Evolutionary conservation across 139 green algal genomes (phyloP), one percentile per base, ranked within the genome.

Genomic region (Volvox reticuliferus): DNA sequence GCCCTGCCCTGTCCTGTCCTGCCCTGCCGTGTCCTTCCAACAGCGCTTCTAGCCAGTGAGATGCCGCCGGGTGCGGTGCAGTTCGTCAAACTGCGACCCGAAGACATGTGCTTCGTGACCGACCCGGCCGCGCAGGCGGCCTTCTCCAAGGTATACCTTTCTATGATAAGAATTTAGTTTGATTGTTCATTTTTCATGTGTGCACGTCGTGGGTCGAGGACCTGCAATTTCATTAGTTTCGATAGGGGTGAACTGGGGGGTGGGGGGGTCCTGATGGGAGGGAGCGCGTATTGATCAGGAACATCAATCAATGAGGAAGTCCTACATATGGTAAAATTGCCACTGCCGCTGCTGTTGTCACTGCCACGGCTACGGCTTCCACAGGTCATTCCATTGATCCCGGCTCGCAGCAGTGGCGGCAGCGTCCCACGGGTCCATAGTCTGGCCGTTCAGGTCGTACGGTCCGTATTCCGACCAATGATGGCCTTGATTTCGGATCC

Each of bases 391-490:
- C 73, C 76, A 61, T 35, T 90, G 73, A 18, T 84, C 2, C 32
- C 73, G 21, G 30, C 73, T 12, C 62, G 44, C 21, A n/a, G 21
- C 68, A 14, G 19, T 30, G 16, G 16, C 32, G 12, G 28, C 5
- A 13, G 50, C 32, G 44, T 1, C 26, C 44, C n/a, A 0, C 65
- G 35, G 30, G 61, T 91, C 32, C 75, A 63, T 78, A 87, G 61
- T 1, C 77, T 87, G 61, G 63, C 87, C 12, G 78, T 71, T 44
- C 37, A 62, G 28, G 87, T 84, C 55, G 87, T 91, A 3, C 76
- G 78, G 12, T 85, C 87, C 20, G 33, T 86, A 28, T 86, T 87
- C 76, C 24, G 62, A 0, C 77, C 63, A 36, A 50, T 85, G 63
- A 32, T 87, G 76, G 63, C 87, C 16, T 36, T 79, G 12, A 55